phyloP scores from a whole-genome alignment of 345 rosid genomes.

The Angophora floribunda region DNA sequence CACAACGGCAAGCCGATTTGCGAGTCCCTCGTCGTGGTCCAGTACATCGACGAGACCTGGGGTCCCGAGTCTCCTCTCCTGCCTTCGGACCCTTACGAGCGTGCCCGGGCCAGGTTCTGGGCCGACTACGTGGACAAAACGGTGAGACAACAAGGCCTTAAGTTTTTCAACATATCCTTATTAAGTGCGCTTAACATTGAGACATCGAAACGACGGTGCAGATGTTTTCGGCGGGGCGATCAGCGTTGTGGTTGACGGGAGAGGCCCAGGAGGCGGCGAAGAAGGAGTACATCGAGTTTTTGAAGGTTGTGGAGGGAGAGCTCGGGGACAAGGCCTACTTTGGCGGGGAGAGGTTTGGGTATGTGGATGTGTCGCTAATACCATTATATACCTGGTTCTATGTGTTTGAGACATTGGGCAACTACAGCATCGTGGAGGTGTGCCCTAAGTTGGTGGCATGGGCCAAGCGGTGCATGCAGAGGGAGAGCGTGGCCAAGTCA shows the following conservation, averaged over 20 bases:
- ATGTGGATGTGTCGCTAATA: slow-evolving; percentile 2
- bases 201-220: neutral
- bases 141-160: neutral
- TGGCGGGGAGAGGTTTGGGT: slow-evolving; percentile 4
- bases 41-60: slow-evolving; percentile 9
- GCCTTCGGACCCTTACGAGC: slow-evolving; percentile 1
- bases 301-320: slow-evolving; percentile 2
- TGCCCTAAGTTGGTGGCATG: slow-evolving; percentile 13
- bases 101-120: slow-evolving; percentile 4
- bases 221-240: neutral
- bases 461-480: slow-evolving; percentile 10
- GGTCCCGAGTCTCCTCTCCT: neutral
- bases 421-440: slow-evolving; percentile 1
- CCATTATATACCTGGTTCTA: slow-evolving; percentile 8
- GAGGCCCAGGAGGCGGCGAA: neutral
- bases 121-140: slow-evolving; percentile 6
- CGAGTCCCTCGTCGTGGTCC: slow-evolving; percentile 1
- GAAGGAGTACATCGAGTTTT: slow-evolving; percentile 1
- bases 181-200: neutral
- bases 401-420: neutral
- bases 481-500: slow-evolving; percentile 3
- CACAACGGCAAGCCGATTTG: neutral
- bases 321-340: slow-evolving; percentile 13
- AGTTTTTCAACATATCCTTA: neutral
- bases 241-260: neutral